Evolutionary conservation across 768 basidiomycete genomes (phyloP), one percentile per base, ranked within the genome.

Genomic region (Termitomyces titanicus): DNA sequence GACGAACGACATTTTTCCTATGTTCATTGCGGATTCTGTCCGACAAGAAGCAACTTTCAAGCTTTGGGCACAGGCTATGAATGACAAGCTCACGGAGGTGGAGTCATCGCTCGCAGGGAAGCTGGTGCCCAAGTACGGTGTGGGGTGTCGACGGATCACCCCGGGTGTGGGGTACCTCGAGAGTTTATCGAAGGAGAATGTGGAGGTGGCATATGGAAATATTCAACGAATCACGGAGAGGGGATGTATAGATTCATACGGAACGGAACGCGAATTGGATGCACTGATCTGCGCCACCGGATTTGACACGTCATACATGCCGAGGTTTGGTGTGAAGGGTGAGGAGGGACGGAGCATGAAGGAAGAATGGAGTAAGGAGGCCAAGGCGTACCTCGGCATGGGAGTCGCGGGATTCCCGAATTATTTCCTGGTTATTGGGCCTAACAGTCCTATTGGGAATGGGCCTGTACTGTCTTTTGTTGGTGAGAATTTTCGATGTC

Each of bases 71-170:
- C 63, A 62, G 17, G 59, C 68, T 44, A 82, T 83, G 79, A 63
- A 68, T 31, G 67, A 70, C 49, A 74, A 72, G 52, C 67, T 84
- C 10, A 40, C 56, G 15, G 72, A 71, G 20, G 70, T 73, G 55
- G 74, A 70, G 53, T 71, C 74, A 0, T 69, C 70, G 64, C 76
- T 83, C 34, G 71, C 73, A 17, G 74, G 75, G 20, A 66, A 74
- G 49, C 39, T 74, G 25, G 69, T 73, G 15, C 73, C 72, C 1
- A 60, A 53, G n/a, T 74, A 68, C 60, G 63, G 63, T 5, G 65
- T 73, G 7, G 72, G 73, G 3, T 74, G 73, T 49, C 54, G 70
- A 11, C 60, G 73, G 47, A 63, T 72, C 5, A 73, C 72, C 11
- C 71, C 72, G 10, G 72, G 71, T 0, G 61, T 65, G 25, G 65